Base-by-base conservation (phyloP, 768 basidiomycete species). In the Scleroderma bovista region DNA sequence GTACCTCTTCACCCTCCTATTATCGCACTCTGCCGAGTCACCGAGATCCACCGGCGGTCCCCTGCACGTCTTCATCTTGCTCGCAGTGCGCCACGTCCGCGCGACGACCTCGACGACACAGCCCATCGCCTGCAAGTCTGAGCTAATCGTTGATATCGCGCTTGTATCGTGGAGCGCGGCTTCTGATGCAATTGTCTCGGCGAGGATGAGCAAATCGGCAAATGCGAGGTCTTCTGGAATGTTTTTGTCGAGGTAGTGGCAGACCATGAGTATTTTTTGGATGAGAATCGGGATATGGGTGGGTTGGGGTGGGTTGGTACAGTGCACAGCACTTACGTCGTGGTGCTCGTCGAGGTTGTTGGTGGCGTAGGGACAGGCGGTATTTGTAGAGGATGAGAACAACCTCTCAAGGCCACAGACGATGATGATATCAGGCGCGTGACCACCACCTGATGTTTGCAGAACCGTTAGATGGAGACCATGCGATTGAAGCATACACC, bases 191-290 rank as follows among this genome's bases (percentile, higher is more conserved):
- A 98, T 86, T 0, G 96, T 99, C 71, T 98, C 95, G 0, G 83
- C 92, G 32, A 96, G 82, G 59, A 99, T 98, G 32, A 96, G 88
- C 8, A 94, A 97, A 56, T 98, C 94, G 3, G 96, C 95, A 58
- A 99, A 99, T 1, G 88, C 81, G 38, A 97, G 75, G 57, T 99
- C 96, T 71, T 99, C 96, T 1, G 87, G 80, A 56, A 95, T 92
- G n/a, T 76, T 79, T 57, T 75, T 81, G 70, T 96, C 92, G 48
- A 99, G 80, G 67, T 99, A 95, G 65, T 99, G 95, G 66, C 93
- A 96, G 17, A 97, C 93, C 93, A 98, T 97, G 22, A 98, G 75
- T 95, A 98, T 99, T 93, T 96, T 58, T n/a, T n/a, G 39, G 44
- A 36, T 51, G 13, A 15, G 45, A 39, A 32, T 50, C 36, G 55